Evolutionary conservation across 208 protist species (phyloP).

Genomic region (Leishmania amazonensis): DNA sequence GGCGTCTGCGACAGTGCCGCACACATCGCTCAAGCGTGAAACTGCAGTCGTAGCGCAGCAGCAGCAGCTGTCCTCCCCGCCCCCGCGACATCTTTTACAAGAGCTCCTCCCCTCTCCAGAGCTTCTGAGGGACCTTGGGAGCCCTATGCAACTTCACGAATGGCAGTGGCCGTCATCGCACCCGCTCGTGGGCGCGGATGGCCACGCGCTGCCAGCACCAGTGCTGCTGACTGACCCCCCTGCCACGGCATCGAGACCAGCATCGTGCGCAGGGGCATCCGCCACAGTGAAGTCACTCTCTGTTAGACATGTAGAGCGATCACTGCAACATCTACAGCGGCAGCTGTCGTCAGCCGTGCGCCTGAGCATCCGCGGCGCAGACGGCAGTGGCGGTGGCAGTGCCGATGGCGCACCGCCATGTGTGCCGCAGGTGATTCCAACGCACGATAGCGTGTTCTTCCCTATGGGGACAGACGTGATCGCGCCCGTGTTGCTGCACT

Average conservation of each 20-base stretch:
- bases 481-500: slow-evolving; percentile 70
- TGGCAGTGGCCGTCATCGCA: slow-evolving; percentile 8
- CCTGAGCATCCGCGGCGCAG: slow-evolving; percentile 21
- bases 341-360: slow-evolving; percentile 19
- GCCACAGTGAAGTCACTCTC: slow-evolving; percentile 20
- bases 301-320: not conserved
- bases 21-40: not conserved
- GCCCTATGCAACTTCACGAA: not conserved
- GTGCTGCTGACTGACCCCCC: slow-evolving; percentile 20
- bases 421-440: slow-evolving; percentile 23
- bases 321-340: not conserved
- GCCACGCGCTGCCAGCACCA: slow-evolving; percentile 32
- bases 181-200: slow-evolving; percentile 39
- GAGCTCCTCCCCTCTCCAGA: not conserved
- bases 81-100: not conserved
- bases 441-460: slow-evolving; percentile 71
- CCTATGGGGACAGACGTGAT: slow-evolving; percentile 46
- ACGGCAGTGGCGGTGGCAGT: slow-evolving; percentile 5
- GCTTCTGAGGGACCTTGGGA: not conserved
- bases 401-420: not conserved
- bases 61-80: not conserved
- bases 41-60: not conserved
- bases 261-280: too few species aligned
- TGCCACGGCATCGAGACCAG: too few species aligned
- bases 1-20: not conserved